A percentile compares a stretch with the other conserved stretches of the same genome.
phyloP scores from a whole-genome alignment of 257 asterid genomes.

The Thymus mandschuricus region DNA sequence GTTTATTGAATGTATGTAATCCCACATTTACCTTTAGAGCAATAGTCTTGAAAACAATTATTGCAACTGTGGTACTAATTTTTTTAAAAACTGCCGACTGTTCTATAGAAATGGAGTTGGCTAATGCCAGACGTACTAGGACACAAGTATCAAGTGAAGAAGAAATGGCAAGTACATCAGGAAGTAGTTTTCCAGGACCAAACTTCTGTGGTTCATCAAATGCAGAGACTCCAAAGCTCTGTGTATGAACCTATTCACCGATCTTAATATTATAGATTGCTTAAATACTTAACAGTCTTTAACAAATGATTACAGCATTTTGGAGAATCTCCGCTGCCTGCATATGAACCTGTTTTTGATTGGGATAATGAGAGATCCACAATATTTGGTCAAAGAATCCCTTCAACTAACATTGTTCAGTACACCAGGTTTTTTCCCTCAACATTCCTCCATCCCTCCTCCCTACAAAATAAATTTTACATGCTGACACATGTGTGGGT shows the following conservation, averaged over 20 bases:
- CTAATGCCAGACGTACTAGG: slow-evolving; percentile 74
- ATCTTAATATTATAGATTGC: slow-evolving; percentile 23
- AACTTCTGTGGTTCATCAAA: slow-evolving; percentile 47
- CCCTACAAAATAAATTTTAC: not conserved
- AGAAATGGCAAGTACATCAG: slow-evolving; percentile 85
- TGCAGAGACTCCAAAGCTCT: slow-evolving; percentile 46
- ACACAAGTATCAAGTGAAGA: slow-evolving; percentile 65
- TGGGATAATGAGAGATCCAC: slow-evolving; percentile 95
- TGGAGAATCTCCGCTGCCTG: slow-evolving; percentile 95
- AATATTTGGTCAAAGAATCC: slow-evolving; percentile 95
- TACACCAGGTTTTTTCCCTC: slow-evolving; percentile 68
- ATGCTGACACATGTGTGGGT: slow-evolving; percentile 13
- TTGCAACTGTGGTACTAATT: slow-evolving; percentile 16
- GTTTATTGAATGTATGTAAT: slow-evolving; percentile 18
- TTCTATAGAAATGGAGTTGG: slow-evolving; percentile 77
- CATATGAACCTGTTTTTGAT: slow-evolving; percentile 97
- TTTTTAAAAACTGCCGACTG: slow-evolving; percentile 25
- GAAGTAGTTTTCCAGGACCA: slow-evolving; percentile 56
- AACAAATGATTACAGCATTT: slow-evolving; percentile 77
- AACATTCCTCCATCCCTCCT: not conserved
- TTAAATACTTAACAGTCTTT: slow-evolving; percentile 19
- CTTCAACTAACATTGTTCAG: slow-evolving; percentile 77
- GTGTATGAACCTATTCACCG: slow-evolving; percentile 20
- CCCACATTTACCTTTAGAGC: slow-evolving; percentile 18
- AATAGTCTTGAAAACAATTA: slow-evolving; percentile 20